phyloP scores from a whole-genome alignment of 2,329 filamentous ascomycete genomes.

The Parasarocladium wereldwijsianum region DNA sequence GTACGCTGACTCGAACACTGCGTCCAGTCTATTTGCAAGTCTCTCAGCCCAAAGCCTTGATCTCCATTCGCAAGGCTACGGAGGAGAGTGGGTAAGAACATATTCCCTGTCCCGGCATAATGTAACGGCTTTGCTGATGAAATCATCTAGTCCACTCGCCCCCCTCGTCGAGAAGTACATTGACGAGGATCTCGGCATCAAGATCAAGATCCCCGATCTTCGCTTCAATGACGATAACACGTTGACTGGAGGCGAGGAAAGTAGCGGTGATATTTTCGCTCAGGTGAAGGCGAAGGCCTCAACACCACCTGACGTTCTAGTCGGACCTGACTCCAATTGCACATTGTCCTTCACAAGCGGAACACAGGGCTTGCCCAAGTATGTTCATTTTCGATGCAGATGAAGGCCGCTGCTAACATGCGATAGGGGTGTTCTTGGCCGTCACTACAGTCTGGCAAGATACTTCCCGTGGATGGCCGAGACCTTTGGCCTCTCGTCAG shows the following conservation, averaged over 20 bases:
- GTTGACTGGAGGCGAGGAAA: slow-evolving; percentile 51
- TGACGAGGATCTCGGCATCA: slow-evolving; percentile 54
- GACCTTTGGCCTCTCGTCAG: slow-evolving; percentile 56
- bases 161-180: slow-evolving; percentile 48
- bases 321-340: slow-evolving; percentile 74
- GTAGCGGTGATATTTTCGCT: slow-evolving; percentile 54
- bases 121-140: background rate
- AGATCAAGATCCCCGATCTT: slow-evolving; percentile 61
- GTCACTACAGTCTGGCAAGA: slow-evolving; percentile 72
- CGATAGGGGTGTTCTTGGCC: slow-evolving; percentile 54
- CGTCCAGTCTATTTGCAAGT: slow-evolving; percentile 59
- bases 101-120: background rate
- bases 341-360: slow-evolving; percentile 62
- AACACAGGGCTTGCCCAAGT: slow-evolving; percentile 64
- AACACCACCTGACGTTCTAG: slow-evolving; percentile 52
- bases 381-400: background rate
- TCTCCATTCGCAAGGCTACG: slow-evolving; percentile 56
- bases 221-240: slow-evolving; percentile 55
- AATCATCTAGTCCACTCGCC: slow-evolving; percentile 28
- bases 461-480: slow-evolving; percentile 94
- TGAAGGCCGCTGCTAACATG: background rate
- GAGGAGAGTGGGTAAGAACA: slow-evolving; percentile 10
- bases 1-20: no score
- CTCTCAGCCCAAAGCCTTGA: slow-evolving; percentile 53
- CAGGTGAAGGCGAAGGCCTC: slow-evolving; percentile 32